Base-by-base conservation (phyloP, 805 yeast genomes). In the Yarrowia porcina region DNA sequence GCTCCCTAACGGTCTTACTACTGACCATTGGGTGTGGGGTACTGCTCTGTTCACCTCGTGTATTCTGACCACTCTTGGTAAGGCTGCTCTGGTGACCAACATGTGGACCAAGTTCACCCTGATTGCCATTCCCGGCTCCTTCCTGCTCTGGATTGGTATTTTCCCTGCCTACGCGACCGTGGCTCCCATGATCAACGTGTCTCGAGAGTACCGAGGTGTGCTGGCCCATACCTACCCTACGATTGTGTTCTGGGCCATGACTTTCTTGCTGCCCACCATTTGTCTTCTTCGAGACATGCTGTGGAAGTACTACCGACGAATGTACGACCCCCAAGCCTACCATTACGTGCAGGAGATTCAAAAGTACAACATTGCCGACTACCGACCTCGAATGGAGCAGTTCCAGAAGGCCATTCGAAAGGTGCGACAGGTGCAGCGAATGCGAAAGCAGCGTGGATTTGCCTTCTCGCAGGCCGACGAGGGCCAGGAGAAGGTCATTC, bases 361-460 rank as follows among this genome's bases (percentile, higher is more conserved):
- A 75, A 94, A 94, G 76, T 91, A 86, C 75, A 92, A 93, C 70
- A 89, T 91, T 65, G 93, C 89, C 65, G 97, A 93, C 72, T 89
- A 89, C 74, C 82, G 96, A 67, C 99, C 99, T n/a, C 84, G 97
- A 69, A 85, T 92, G 82, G 96, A 91, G 68, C 96, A 92, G 67
- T 94, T 94, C 80, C 99, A 94, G 75, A 91, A 88, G 73, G 97
- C 98, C 6, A 94, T 94, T 63, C 82, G 98, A 71, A 94, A 91
- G 72, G 98, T 94, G 23, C 87, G 99, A 75, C 99, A 96, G 75
- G 98, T 94, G 38, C 97, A 93, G 74, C 83, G 99, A 74, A 93
- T 94, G 89, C 89, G 96, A 73, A 94, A 94, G 71, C 99, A 94
- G 76, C 86, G 98, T 76, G 99, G 99, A 6, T 94, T 90, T 79